Percentiles rank a stretch among this genome's conserved stretches.
phyloP scores from a whole-genome alignment of 2,329 filamentous ascomycete species.

The Talaromyces albobiverticillius region DNA sequence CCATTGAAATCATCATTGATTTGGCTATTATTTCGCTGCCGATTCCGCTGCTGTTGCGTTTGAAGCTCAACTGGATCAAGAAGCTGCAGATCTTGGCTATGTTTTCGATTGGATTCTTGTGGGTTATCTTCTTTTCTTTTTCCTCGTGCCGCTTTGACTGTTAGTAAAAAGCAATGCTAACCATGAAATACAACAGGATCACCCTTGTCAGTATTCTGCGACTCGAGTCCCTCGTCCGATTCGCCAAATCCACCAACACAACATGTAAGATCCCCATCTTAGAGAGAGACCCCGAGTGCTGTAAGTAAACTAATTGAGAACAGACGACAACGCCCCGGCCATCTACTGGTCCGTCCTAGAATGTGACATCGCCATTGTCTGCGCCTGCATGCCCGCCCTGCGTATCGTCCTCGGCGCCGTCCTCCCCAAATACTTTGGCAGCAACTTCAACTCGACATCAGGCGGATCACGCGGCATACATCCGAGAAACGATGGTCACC shows the following conservation, averaged over 20 bases:
- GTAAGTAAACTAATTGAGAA: too few relatives aligned
- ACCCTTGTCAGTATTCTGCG: constrained; percentile 43
- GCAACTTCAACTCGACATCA: constrained; percentile 11
- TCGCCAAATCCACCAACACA: constrained; percentile 39
- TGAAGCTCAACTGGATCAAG: constrained; percentile 49
- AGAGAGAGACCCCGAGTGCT: too few relatives aligned
- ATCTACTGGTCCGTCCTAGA: constrained; percentile 44
- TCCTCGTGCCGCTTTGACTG: too few relatives aligned
- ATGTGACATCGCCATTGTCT: constrained; percentile 44
- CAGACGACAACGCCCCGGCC: constrained; percentile 31
- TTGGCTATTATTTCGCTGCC: constrained; percentile 54
- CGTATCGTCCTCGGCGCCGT: constrained; percentile 14
- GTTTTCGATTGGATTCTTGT: constrained; percentile 50
- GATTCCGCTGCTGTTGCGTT: constrained; percentile 41
- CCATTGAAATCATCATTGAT: constrained; percentile 54
- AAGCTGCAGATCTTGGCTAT: constrained; percentile 51
- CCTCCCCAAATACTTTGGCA: constrained; percentile 13
- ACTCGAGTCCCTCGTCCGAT: constrained; percentile 38
- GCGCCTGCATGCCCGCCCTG: constrained; percentile 36
- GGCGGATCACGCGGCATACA: neutral
- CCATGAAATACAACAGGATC: constrained; percentile 26
- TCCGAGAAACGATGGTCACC: neutral
- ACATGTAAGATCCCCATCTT: constrained; percentile 30
- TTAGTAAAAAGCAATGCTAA: neutral
- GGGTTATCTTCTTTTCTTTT: constrained; percentile 19